Percentiles rank a stretch among this genome's conserved stretches.
Evolutionary conservation across 345 rosid genomes (phyloP).

Genomic region (Rhodomyrtus tomentosa): DNA sequence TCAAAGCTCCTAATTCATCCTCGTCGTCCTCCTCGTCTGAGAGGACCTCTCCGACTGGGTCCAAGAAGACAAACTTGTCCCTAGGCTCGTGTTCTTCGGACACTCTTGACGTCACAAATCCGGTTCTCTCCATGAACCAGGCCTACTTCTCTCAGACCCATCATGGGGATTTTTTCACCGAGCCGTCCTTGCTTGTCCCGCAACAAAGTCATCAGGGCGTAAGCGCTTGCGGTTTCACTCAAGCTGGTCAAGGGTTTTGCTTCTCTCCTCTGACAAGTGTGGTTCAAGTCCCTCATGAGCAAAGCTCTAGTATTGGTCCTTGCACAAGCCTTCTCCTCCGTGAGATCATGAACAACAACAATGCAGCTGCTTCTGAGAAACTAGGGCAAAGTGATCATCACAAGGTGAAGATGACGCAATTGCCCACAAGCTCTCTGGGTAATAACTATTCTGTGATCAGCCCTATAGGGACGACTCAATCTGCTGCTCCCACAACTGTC

Average conservation of each 20-base stretch:
- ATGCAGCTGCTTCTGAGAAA: not conserved
- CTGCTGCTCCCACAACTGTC: not conserved
- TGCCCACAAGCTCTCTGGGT: not conserved
- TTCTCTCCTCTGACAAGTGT: not conserved
- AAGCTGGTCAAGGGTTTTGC: not conserved
- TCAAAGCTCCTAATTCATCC: slow-evolving; percentile 12
- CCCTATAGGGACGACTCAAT: not conserved
- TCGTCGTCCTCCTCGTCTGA: slow-evolving; percentile 55
- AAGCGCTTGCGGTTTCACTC: not conserved
- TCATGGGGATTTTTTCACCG: slow-evolving; percentile 24
- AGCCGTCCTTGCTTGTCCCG: slow-evolving; percentile 25
- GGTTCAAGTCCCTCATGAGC: not conserved
- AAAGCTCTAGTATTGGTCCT: not conserved
- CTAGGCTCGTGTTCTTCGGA: slow-evolving; percentile 20
- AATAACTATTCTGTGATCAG: not conserved
- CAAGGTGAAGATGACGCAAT: not conserved
- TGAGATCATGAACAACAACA: not conserved
- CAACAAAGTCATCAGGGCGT: not conserved
- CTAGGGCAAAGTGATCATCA: not conserved
- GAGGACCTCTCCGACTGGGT: slow-evolving; percentile 33
- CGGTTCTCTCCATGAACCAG: slow-evolving; percentile 25
- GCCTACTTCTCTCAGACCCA: slow-evolving; percentile 27
- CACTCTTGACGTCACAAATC: slow-evolving; percentile 19
- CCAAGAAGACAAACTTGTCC: slow-evolving; percentile 6
- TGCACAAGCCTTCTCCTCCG: not conserved